Percentiles rank a stretch among this genome's conserved stretches.
Conservation (phyloP, 345 rosid genomes). For the Sonneratia alba region DNA sequence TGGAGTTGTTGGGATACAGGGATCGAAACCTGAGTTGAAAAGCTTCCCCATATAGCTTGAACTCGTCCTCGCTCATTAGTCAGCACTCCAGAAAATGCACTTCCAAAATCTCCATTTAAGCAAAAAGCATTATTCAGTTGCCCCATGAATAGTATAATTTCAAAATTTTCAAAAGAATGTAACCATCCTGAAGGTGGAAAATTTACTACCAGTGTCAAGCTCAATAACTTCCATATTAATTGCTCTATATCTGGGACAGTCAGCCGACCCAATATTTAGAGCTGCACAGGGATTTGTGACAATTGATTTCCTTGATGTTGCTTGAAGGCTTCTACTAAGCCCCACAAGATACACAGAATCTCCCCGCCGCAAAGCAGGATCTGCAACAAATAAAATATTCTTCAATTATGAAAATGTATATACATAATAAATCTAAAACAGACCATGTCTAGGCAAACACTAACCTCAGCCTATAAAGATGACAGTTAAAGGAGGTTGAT, state of each 20-base stretch:
- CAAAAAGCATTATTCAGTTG: not conserved
- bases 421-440: too few relatives aligned
- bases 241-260: constrained; percentile 89
- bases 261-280: constrained; percentile 76
- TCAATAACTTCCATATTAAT: constrained; percentile 94
- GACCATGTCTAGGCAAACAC: too few relatives aligned
- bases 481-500: too few relatives aligned
- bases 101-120: constrained; percentile 69
- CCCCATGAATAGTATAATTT: not conserved
- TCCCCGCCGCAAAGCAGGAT: constrained; percentile 79
- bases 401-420: too few relatives aligned
- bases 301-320: constrained; percentile 81
- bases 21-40: constrained; percentile 68
- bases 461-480: too few relatives aligned
- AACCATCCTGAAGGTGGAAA: constrained; percentile 11
- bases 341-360: constrained; percentile 90
- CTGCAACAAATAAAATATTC: constrained; percentile 28
- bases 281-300: constrained; percentile 91
- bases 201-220: constrained; percentile 65
- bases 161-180: not conserved
- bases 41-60: constrained; percentile 93
- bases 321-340: constrained; percentile 78
- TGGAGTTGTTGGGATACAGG: too few relatives aligned
- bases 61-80: constrained; percentile 85
- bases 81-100: constrained; percentile 88